Evolutionary conservation across 139 green algal species (phyloP), one percentile per base, ranked within the genome.

Genomic region (Chlorella ohadii): DNA sequence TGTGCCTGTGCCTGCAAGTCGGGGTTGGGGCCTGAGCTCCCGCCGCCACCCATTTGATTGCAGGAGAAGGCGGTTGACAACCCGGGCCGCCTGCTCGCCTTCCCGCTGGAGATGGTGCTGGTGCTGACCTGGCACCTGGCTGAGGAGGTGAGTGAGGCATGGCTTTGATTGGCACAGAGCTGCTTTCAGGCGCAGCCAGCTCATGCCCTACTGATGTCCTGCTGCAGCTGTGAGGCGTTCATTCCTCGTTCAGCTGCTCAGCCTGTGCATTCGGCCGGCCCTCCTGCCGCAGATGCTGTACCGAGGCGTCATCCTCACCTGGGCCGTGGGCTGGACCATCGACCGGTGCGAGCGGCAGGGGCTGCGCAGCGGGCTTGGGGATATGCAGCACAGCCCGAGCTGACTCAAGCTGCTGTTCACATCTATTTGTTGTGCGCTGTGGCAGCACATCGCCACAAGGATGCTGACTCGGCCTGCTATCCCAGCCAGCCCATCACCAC

Each of bases 91-190:
- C n/a, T 82, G 39, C 65, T 88, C 57, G 33, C 44, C 16, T 68
- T 85, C 28, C 82, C 82, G 6, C 34, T 87, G 31, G 79, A 90
- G 39, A 34, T 90, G 44, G 78, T 89, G 84, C 77, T 94, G 59
- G 56, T 90, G 72, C 70, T 78, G 28, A 82, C 86, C 17, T 75
- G 70, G 16, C 70, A 81, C 13, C 56, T 89, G 59, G 90, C 86
- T 17, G 89, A 92, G 38, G 91, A 94, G 86, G 76, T 82, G 76
- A 6, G 76, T 28, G n/a, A n/a, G n/a, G n/a, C n/a, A n/a, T n/a
- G n/a, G n/a, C n/a, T n/a, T n/a, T n/a, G n/a, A n/a, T 56, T 22
- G 63, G 59, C 20, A 22, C 59, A 22, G 20, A n/a, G 25, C 59
- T 66, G 59, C 59, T 16, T n/a, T n/a, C n/a, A n/a, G n/a, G n/a